Conservation (phyloP, 2,329 filamentous ascomycete species). For the Clonostachys solani region DNA sequence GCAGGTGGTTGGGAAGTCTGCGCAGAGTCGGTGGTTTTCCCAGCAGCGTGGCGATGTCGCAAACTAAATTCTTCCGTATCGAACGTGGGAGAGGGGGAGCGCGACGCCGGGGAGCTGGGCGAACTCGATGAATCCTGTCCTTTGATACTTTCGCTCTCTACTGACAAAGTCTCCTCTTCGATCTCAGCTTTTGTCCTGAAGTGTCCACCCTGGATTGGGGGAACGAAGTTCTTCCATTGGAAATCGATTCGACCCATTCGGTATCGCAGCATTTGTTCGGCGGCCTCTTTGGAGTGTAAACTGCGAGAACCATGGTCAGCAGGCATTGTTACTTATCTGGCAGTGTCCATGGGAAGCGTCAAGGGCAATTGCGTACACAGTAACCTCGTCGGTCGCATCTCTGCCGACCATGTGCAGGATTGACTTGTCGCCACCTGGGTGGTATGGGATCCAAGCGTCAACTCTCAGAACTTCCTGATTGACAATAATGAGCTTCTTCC, state of each 20-base stretch:
- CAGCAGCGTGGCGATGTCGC: slow-evolving; percentile 5
- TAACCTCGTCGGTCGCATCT: slow-evolving; percentile 48
- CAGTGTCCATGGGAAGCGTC: background rate
- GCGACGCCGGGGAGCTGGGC: slow-evolving; percentile 49
- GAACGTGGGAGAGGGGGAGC: slow-evolving; percentile 44
- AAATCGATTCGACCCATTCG: slow-evolving; percentile 80
- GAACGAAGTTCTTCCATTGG: slow-evolving; percentile 80
- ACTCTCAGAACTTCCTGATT: slow-evolving; percentile 79
- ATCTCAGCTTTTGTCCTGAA: slow-evolving; percentile 50
- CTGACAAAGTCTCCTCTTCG: background rate
- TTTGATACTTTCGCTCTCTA: slow-evolving; percentile 12
- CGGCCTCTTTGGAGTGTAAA: slow-evolving; percentile 80
- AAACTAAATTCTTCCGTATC: slow-evolving; percentile 23
- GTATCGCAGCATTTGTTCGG: slow-evolving; percentile 44
- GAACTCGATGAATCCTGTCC: slow-evolving; percentile 10
- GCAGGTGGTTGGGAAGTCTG: background rate
- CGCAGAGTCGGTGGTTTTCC: slow-evolving; percentile 17
- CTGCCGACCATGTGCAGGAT: slow-evolving; percentile 66
- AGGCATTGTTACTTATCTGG: too few species aligned
- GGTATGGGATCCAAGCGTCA: slow-evolving; percentile 83
- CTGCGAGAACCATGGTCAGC: slow-evolving; percentile 37
- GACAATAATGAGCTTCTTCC: slow-evolving; percentile 74
- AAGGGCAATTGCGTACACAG: slow-evolving; percentile 57
- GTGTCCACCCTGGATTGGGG: slow-evolving; percentile 85
- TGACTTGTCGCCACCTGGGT: slow-evolving; percentile 87